A percentile compares a stretch with the other conserved stretches of the same genome.
Conservation (phyloP, 2,329 filamentous ascomycete genomes). For the Penicillium sclerotigenum region DNA sequence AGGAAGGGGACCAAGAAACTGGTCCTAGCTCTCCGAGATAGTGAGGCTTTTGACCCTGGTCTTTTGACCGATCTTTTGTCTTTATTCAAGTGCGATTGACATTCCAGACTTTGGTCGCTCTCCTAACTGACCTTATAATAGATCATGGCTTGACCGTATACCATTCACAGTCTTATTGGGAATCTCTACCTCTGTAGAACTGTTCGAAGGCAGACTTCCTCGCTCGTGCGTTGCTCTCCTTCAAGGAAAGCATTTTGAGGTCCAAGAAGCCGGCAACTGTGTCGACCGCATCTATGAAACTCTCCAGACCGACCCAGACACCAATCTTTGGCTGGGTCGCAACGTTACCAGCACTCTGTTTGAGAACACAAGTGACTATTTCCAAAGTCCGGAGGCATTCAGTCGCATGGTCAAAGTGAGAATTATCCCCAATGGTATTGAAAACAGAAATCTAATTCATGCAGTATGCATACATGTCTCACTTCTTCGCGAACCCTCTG, state of each 20-base stretch:
- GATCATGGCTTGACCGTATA: constrained; percentile 60
- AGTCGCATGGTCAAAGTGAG: constrained; percentile 51
- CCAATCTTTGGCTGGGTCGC: constrained; percentile 52
- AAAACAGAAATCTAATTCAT: constrained; percentile 19
- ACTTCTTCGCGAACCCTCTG: constrained; percentile 60
- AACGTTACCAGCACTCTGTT: constrained; percentile 51
- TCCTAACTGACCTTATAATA: constrained; percentile 31
- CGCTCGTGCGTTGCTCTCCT: constrained; percentile 52
- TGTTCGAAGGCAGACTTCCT: constrained; percentile 58
- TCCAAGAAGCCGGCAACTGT: constrained; percentile 48
- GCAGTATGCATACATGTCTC: constrained; percentile 62
- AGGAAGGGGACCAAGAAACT: constrained; percentile 38
- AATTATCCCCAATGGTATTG: not conserved
- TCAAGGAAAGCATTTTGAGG: constrained; percentile 55
- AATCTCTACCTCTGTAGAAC: constrained; percentile 61
- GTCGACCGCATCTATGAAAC: constrained; percentile 42
- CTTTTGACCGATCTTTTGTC: constrained; percentile 47
- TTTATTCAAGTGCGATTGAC: constrained; percentile 44
- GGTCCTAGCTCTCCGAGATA: constrained; percentile 46
- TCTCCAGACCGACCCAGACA: constrained; percentile 35
- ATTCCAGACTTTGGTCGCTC: not conserved
- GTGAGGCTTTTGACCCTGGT: constrained; percentile 46
- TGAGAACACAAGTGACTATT: constrained; percentile 57
- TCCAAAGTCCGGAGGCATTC: constrained; percentile 58
- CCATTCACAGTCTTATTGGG: constrained; percentile 59